Conservation (phyloP, 2,329 filamentous ascomycete genomes). For the Pestalotiopsis sp. region DNA sequence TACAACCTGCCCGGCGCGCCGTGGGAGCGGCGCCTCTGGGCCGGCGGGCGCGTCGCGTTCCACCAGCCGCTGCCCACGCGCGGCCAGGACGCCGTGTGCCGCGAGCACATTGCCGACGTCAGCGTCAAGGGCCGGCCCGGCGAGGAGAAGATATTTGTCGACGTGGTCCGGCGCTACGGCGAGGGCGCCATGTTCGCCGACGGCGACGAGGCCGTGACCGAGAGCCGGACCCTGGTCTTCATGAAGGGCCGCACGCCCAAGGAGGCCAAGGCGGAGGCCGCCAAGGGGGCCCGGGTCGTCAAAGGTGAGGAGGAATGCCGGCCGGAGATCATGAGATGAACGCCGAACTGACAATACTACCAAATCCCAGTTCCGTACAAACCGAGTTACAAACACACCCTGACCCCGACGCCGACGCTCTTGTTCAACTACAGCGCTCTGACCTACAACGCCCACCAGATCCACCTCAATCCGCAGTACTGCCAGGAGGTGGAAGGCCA, state of each 20-base stretch:
- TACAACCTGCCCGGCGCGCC: constrained; percentile 72
- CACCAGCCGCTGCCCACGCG: constrained; percentile 38
- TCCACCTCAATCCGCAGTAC: constrained; percentile 79
- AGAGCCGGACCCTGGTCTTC: constrained; percentile 54
- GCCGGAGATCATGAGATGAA: neutral
- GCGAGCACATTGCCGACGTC: constrained; percentile 45
- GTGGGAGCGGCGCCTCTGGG: constrained; percentile 84
- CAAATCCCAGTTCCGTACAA: constrained; percentile 30
- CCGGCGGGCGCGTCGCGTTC: constrained; percentile 71
- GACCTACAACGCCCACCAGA: constrained; percentile 88
- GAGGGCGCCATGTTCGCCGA: neutral
- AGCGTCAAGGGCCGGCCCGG: constrained; percentile 30
- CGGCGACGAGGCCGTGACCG: constrained; percentile 39
- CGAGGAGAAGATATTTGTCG: constrained; percentile 51
- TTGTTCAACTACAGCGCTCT: constrained; percentile 91
- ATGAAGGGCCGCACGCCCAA: constrained; percentile 35
- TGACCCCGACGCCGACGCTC: constrained; percentile 68
- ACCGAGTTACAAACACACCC: constrained; percentile 42
- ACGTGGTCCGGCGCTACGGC: constrained; percentile 48
- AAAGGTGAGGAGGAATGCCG: constrained; percentile 26
- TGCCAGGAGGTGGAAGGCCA: constrained; percentile 73
- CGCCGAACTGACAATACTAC: neutral
- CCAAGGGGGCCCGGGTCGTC: constrained; percentile 19
- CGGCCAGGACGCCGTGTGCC: constrained; percentile 40
- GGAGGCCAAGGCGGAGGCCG: constrained; percentile 20